phyloP scores from a whole-genome alignment of 352 stramenopile species.

The Globisporangium splendens region DNA sequence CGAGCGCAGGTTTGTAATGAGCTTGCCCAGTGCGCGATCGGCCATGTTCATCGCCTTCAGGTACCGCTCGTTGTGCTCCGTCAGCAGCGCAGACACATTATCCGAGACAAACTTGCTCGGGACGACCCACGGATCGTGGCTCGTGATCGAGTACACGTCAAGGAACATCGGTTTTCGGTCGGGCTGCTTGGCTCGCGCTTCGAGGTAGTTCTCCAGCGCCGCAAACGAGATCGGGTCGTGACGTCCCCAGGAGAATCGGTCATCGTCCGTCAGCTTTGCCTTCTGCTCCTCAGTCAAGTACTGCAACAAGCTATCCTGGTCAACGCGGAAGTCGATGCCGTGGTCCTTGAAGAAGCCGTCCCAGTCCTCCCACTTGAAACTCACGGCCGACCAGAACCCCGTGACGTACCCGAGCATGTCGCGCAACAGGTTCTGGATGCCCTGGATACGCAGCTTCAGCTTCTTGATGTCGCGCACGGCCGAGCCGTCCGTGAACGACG shows the following conservation, averaged over 20 bases:
- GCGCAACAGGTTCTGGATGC: slow-evolving; percentile 56
- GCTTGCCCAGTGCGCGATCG: slow-evolving; percentile 56
- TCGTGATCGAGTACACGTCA: slow-evolving; percentile 73
- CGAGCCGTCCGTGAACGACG: slow-evolving; percentile 50
- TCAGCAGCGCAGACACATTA: slow-evolving; percentile 48
- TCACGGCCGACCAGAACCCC: slow-evolving; percentile 57
- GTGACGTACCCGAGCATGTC: slow-evolving; percentile 60
- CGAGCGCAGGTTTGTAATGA: slow-evolving; percentile 41
- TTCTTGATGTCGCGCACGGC: slow-evolving; percentile 52
- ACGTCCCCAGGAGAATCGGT: slow-evolving; percentile 62
- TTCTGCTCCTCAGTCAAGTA: slow-evolving; percentile 49
- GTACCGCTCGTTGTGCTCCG: slow-evolving; percentile 59
- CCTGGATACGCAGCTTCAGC: slow-evolving; percentile 40
- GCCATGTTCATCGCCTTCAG: slow-evolving; percentile 59
- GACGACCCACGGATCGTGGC: slow-evolving; percentile 55
- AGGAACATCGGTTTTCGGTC: slow-evolving; percentile 63
- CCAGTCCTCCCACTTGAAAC: slow-evolving; percentile 62
- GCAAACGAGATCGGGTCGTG: slow-evolving; percentile 68
- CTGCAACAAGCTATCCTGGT: slow-evolving; percentile 50
- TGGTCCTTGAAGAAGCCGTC: slow-evolving; percentile 55
- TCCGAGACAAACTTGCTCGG: slow-evolving; percentile 38
- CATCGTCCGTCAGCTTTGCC: slow-evolving; percentile 47
- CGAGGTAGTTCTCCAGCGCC: slow-evolving; percentile 56
- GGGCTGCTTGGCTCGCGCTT: slow-evolving; percentile 41
- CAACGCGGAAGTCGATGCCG: slow-evolving; percentile 65